A percentile compares a stretch with the other conserved stretches of the same genome.
These are phyloP conservation scores for Rhizopogon vinicolor DNA, from an alignment of 768 basidiomycete genomes.

Conservation along the genomic window DNA sequence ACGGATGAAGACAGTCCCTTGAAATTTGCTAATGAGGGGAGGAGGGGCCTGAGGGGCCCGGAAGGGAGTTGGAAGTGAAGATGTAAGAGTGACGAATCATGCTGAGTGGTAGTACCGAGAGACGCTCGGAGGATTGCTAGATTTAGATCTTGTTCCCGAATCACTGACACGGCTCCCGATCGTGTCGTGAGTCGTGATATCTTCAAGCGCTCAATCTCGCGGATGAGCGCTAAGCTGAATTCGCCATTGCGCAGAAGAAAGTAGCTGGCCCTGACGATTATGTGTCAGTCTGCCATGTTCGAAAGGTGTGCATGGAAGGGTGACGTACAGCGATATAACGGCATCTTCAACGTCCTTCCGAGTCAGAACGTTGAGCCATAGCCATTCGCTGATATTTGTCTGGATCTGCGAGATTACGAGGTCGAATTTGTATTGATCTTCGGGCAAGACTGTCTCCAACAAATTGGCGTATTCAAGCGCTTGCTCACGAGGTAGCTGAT, in stretches of 20 bases:
- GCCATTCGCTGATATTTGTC: slow-evolving; percentile 85
- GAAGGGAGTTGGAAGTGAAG: slow-evolving; percentile 75
- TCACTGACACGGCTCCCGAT: slow-evolving; percentile 65
- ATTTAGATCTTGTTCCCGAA: slow-evolving; percentile 87
- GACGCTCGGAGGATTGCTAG: slow-evolving; percentile 84
- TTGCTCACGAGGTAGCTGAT: slow-evolving; percentile 66
- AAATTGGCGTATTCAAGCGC: slow-evolving; percentile 61
- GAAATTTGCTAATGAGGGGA: slow-evolving; percentile 59
- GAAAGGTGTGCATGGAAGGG: neutral
- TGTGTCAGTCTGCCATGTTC: slow-evolving; percentile 7
- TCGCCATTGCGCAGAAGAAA: slow-evolving; percentile 88
- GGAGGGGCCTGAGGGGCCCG: slow-evolving; percentile 76
- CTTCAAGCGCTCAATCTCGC: slow-evolving; percentile 83
- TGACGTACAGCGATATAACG: slow-evolving; percentile 74
- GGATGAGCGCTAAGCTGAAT: slow-evolving; percentile 77
- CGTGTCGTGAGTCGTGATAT: slow-evolving; percentile 68
- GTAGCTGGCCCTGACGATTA: slow-evolving; percentile 64
- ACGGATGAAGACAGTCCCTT: slow-evolving; percentile 38
- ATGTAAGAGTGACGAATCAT: slow-evolving; percentile 70
- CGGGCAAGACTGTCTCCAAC: slow-evolving; percentile 63
- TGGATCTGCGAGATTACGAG: slow-evolving; percentile 69
- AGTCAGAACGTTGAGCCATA: slow-evolving; percentile 88
- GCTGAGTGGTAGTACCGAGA: slow-evolving; percentile 82
- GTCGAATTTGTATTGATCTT: slow-evolving; percentile 77
- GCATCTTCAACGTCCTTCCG: slow-evolving; percentile 79